phyloP scores from a whole-genome alignment of 768 basidiomycete species.

The Gyrodon lividus region DNA sequence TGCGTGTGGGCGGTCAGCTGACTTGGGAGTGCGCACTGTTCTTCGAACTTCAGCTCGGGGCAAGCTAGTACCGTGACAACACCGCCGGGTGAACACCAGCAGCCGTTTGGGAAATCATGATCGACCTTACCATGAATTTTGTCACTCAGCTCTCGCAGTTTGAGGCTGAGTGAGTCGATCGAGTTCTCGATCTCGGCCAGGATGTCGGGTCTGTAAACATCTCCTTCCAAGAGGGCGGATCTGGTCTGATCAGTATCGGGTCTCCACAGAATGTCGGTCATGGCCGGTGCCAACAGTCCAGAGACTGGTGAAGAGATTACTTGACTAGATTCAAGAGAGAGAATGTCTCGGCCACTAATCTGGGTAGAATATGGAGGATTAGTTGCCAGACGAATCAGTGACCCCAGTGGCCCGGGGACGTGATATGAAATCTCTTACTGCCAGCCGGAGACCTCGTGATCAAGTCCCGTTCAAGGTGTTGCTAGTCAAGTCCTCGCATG shows the following conservation, averaged over 20 bases:
- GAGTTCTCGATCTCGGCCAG: conserved; percentile 57
- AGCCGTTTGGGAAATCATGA: neutral
- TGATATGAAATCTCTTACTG: too few species aligned
- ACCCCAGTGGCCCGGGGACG: too few species aligned
- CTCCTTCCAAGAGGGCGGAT: conserved; percentile 27
- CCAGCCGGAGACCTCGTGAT: too few species aligned
- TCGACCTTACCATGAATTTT: conserved; percentile 63
- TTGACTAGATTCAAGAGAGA: too few species aligned
- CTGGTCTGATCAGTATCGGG: conserved; percentile 29
- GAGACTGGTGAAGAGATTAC: neutral
- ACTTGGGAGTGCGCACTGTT: conserved; percentile 44
- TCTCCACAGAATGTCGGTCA: conserved; percentile 40
- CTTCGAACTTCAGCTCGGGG: conserved; percentile 68
- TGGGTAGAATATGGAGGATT: too few species aligned
- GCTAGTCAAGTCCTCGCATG: neutral
- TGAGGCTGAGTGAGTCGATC: conserved; percentile 51
- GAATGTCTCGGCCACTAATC: too few species aligned
- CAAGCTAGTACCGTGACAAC: conserved; percentile 50
- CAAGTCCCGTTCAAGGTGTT: too few species aligned
- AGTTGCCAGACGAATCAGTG: too few species aligned
- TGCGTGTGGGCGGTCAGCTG: too few species aligned
- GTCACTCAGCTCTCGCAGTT: conserved; percentile 60
- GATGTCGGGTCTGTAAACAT: conserved; percentile 56
- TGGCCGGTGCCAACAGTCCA: neutral
- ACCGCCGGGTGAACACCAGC: neutral